Conservation (phyloP, 352 stramenopile species). For the Aphanomyces cochlioides region DNA sequence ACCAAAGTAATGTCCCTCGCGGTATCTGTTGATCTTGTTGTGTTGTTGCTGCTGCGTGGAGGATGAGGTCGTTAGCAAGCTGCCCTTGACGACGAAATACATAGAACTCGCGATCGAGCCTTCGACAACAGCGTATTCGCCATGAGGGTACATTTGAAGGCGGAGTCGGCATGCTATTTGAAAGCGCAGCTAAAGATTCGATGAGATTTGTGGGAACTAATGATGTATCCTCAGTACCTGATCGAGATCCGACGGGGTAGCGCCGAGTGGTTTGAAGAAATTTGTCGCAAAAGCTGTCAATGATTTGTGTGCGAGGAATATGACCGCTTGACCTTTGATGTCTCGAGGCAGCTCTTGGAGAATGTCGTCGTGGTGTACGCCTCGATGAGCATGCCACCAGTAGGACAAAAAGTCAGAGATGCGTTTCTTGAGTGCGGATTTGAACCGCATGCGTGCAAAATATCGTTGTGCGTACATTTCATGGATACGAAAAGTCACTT, state of each 20-base stretch:
- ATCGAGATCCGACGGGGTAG: slow-evolving; percentile 32
- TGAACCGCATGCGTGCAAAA: slow-evolving; percentile 48
- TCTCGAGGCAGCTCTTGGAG: slow-evolving; percentile 47
- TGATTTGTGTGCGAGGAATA: slow-evolving; percentile 45
- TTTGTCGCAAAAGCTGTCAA: slow-evolving; percentile 46
- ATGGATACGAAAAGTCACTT: slow-evolving; percentile 70
- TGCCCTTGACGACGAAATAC: slow-evolving; percentile 62
- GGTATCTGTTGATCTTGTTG: slow-evolving; percentile 31
- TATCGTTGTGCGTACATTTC: slow-evolving; percentile 64
- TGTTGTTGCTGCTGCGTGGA: slow-evolving; percentile 37
- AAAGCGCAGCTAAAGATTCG: slow-evolving; percentile 3
- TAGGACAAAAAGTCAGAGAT: slow-evolving; percentile 56
- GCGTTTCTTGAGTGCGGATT: slow-evolving; percentile 40
- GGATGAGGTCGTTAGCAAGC: slow-evolving; percentile 40
- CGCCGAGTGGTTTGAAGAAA: slow-evolving; percentile 40
- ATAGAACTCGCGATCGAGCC: slow-evolving; percentile 60
- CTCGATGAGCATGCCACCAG: slow-evolving; percentile 57
- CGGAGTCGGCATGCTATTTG: slow-evolving; percentile 43
- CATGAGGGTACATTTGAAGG: slow-evolving; percentile 60
- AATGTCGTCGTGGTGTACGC: slow-evolving; percentile 57
- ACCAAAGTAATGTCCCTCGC: slow-evolving; percentile 59
- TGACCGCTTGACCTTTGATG: slow-evolving; percentile 50
- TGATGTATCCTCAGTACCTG: slow-evolving; percentile 34
- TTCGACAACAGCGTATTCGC: slow-evolving; percentile 58
- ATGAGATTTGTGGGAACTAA: not conserved